Base-by-base conservation (phyloP, 2,329 filamentous ascomycete genomes). In the Macroventuria anomochaeta region DNA sequence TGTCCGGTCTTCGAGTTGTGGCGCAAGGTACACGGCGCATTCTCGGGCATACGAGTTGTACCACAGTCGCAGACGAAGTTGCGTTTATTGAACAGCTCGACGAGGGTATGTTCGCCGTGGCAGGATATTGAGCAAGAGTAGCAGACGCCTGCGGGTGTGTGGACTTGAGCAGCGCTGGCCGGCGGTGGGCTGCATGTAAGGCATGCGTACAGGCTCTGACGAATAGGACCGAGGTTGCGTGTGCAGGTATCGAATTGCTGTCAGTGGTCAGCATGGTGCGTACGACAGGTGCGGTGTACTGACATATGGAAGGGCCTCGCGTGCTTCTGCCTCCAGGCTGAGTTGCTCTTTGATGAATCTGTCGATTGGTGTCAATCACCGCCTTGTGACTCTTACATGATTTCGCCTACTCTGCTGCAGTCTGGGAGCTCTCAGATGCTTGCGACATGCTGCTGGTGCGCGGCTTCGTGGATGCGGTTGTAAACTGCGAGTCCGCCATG, bases 11-110 rank as follows among this genome's bases (percentile, higher is more conserved):
- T 77, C 11, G 86, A 76, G 64, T 96, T 88, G 53, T 88, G 75
- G 36, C 93, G 89, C 50, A 99, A 78, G 0, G 80, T 85, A 71
- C 95, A 99, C 17, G 90, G 88, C 46, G 84, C 87, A 3, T 82
- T 85, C 1, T 83, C 78, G 0, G 87, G 85, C 21, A 96, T 81
- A 44, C 93, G 87, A 37, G 88, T 91, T 0, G 93, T 97, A 21
- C 95, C 95, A 68, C 95, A 99, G 74, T 99, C 95, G 77, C 95
- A 99, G 33, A 90, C 90, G 69, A 99, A 97, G 76, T 96, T 88
- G 68, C 96, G 88, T 79, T 97, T 97, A 71, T 85, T 88, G 78
- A 99, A 99, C 17, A 99, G 88, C 77, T 99, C 95, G 42, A 97
- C 95, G 21, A 99, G 85, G 1, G 84, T 89, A 73, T 99, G 95